Base-by-base conservation (phyloP, 768 basidiomycete genomes). In the Collybia nuda region DNA sequence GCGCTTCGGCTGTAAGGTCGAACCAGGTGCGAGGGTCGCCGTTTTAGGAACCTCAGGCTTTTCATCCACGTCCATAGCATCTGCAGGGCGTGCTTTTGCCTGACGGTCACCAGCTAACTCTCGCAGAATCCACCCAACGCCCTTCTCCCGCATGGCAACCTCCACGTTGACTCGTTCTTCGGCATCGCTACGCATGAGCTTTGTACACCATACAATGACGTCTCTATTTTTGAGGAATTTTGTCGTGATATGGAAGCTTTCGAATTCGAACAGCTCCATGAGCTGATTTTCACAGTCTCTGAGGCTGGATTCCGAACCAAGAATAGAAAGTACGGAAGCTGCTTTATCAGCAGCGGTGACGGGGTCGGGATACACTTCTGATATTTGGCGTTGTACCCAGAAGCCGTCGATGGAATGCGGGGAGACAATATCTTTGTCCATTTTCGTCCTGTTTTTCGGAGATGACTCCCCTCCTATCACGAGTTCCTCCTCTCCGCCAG, bases 81-180 rank as follows among this genome's bases (percentile, higher is more conserved):
- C 85, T 28, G 61, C 66, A 14, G 32, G 32, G 40, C 64, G 65
- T 50, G 69, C 64, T 62, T 83, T 84, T 2, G 79, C 71, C 54
- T 86, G 84, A 3, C 91, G 76, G 59, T 92, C 93, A 2, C 95
- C 93, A 3, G 85, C 78, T 3, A 98, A 76, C 53, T 93, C 93
- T 48, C 90, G 82, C 46, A 96, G 64, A 65, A 99, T 98, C 94
- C 94, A 98, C 0, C 93, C 95, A 8, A 95, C 81, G 12, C 92
- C 93, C 69, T 92, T 96, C 74, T 98, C 96, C 40, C 96, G 79
- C 97, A 99, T 99, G 0, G 93, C 93, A 3, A 98, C 96, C 69
- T 98, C 96, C 35, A 97, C 82, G 62, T 98, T 92, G 38, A 95
- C 83, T 40, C 88, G 82, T 65, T 93, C 92, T 40, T 98, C 88